phyloP scores from a whole-genome alignment of 257 asterid species.

The Euphrasia confusa region DNA sequence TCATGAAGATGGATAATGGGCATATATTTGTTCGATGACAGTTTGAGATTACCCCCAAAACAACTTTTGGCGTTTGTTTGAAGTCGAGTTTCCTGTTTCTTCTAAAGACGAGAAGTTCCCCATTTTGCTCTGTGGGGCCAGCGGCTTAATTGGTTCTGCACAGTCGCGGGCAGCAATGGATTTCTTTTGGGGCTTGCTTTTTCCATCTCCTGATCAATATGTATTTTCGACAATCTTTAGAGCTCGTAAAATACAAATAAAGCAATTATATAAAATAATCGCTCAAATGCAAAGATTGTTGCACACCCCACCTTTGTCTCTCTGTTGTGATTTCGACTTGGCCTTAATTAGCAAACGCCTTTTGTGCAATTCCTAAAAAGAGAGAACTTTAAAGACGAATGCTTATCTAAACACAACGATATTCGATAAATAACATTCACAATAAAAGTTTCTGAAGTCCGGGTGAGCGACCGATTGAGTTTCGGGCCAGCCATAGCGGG shows the following conservation, averaged over 20 bases:
- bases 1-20: constrained; percentile 7
- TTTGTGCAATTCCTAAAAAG: constrained; percentile 62
- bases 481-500: too few relatives aligned
- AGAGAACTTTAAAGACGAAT: neutral
- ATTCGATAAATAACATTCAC: constrained; percentile 1
- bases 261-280: too few relatives aligned
- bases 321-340: constrained; percentile 47
- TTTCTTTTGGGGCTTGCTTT: constrained; percentile 37
- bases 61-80: constrained; percentile 51
- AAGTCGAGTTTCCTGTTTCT: constrained; percentile 23
- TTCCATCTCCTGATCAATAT: constrained; percentile 29
- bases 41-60: constrained; percentile 66
- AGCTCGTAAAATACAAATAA: neutral
- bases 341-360: constrained; percentile 78
- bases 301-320: constrained; percentile 61
- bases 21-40: constrained; percentile 6
- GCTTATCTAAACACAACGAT: neutral
- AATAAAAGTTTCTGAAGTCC: neutral
- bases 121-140: constrained; percentile 23
- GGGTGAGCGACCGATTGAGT: neutral
- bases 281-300: constrained; percentile 1
- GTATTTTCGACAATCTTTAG: constrained; percentile 18
- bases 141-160: constrained; percentile 18
- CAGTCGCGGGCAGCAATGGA: constrained; percentile 24
- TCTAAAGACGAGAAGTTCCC: constrained; percentile 21